Evolutionary conservation across 164 flowering plant species (phyloP).

Genomic region (Piper betle): DNA sequence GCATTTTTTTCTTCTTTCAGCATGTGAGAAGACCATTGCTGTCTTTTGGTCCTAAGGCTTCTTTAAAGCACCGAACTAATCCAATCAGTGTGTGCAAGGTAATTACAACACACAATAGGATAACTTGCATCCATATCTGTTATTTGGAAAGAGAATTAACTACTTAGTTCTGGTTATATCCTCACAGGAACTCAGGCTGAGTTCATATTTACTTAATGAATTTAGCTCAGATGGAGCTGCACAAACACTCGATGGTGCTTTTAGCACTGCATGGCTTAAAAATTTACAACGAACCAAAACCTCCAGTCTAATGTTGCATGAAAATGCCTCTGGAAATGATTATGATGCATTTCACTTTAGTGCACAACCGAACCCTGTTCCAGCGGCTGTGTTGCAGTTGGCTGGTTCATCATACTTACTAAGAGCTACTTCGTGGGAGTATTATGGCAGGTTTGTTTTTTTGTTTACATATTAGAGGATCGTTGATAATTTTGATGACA

Average conservation of each 20-base stretch:
- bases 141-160: too few relatives aligned
- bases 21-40: constrained; percentile 80
- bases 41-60: constrained; percentile 91
- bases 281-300: constrained; percentile 43
- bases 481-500: neutral
- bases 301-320: constrained; percentile 37
- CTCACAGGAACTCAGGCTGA: constrained; percentile 63
- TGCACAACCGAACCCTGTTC: constrained; percentile 68
- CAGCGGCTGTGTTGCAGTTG: constrained; percentile 58
- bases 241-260: constrained; percentile 57
- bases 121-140: neutral
- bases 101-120: neutral
- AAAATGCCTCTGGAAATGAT: constrained; percentile 26
- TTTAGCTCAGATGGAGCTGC: constrained; percentile 48
- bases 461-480: neutral
- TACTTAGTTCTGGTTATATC: neutral
- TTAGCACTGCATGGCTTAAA: constrained; percentile 78
- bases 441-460: constrained; percentile 66
- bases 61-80: constrained; percentile 58
- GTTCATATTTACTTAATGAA: constrained; percentile 68
- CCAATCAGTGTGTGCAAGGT: constrained; percentile 86
- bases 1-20: constrained; percentile 26
- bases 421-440: constrained; percentile 86
- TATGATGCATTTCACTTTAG: constrained; percentile 35
- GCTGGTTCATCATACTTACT: constrained; percentile 77